These are phyloP conservation scores for Obba rivulosa DNA, from an alignment of 768 basidiomycete genomes.

Conservation along the genomic window DNA sequence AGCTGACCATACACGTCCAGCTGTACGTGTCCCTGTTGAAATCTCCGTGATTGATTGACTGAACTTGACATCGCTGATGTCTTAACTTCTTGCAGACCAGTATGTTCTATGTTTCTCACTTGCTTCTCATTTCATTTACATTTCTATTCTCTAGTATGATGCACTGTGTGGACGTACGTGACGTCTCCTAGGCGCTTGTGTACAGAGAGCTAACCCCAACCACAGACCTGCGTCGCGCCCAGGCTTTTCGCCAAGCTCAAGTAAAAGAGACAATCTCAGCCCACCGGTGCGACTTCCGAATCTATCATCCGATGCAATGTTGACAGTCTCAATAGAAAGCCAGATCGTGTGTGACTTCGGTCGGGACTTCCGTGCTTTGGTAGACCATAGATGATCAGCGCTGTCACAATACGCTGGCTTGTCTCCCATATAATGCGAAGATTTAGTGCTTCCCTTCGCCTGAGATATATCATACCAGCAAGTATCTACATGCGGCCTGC, in stretches of 20 bases:
- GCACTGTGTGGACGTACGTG: conserved; percentile 85
- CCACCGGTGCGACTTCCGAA: no score
- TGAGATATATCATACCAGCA: no score
- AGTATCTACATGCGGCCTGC: no score
- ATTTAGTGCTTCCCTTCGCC: no score
- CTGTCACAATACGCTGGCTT: no score
- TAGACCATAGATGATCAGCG: no score
- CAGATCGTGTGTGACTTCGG: no score
- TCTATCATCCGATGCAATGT: no score
- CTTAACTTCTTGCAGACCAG: conserved; percentile 50
- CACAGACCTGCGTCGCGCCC: conserved; percentile 56
- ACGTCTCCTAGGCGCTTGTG: background rate
- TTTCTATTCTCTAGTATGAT: conserved; percentile 55
- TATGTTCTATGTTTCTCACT: conserved; percentile 32
- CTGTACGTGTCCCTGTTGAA: conserved; percentile 14
- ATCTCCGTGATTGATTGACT: conserved; percentile 1
- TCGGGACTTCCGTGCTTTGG: no score
- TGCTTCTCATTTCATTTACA: background rate
- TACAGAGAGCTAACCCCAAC: conserved; percentile 1
- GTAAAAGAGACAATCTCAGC: conserved; percentile 22
- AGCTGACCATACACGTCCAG: conserved; percentile 14
- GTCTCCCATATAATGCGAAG: no score
- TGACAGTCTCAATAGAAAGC: no score
- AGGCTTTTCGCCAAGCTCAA: conserved; percentile 79
- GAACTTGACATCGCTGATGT: background rate